These are phyloP conservation scores for Colletotrichum cordylinicola DNA, from an alignment of 2,329 filamentous ascomycete species.

Conservation along the genomic window DNA sequence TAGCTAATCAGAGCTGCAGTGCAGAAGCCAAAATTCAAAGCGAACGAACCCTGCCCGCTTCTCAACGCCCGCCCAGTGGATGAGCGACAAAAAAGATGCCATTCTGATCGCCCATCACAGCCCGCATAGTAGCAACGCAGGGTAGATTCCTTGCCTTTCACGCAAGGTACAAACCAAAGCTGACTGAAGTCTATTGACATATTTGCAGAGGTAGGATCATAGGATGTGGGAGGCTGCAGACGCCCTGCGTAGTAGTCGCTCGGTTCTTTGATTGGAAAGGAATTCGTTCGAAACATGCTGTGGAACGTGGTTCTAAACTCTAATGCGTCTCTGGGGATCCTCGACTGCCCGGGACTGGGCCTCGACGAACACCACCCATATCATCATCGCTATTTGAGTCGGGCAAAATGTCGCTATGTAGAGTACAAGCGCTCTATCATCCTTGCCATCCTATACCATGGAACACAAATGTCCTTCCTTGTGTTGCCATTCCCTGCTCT, in stretches of 20 bases:
- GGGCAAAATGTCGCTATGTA: background rate
- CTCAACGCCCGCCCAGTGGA: background rate
- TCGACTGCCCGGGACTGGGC: background rate
- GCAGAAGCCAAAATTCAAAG: background rate
- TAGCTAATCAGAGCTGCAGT: background rate
- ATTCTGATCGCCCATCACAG: background rate
- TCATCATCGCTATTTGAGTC: background rate
- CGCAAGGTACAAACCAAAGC: slow-evolving; percentile 6
- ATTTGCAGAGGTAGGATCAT: background rate
- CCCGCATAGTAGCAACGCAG: background rate
- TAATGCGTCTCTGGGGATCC: background rate
- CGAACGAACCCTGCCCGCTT: background rate
- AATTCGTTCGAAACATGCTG: slow-evolving; percentile 18
- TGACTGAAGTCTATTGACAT: background rate
- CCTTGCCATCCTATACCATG: background rate
- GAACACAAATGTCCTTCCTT: background rate
- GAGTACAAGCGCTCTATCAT: background rate
- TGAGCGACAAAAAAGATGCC: background rate
- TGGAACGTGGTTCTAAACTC: slow-evolving; percentile 19
- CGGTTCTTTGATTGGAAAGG: slow-evolving; percentile 1
- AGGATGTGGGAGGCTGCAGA: background rate
- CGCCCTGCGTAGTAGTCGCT: background rate
- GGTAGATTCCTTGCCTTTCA: background rate
- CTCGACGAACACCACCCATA: background rate
- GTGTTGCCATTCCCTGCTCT: background rate